Base-by-base conservation (phyloP, 1,284 basidiomycete genomes). In the Ganoderma boninense region DNA sequence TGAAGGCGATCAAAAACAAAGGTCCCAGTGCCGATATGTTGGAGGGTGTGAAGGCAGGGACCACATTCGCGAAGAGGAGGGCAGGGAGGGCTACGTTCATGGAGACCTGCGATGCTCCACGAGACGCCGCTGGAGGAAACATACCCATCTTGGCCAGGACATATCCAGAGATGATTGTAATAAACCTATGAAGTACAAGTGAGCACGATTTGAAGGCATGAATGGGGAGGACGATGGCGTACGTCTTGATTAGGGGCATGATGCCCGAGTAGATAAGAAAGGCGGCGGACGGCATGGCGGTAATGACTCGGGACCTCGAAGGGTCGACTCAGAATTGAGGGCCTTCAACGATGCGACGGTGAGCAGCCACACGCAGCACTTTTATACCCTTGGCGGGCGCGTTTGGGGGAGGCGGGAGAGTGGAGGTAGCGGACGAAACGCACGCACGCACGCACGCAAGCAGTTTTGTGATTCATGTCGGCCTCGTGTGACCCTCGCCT, bases 31-130 rank as follows among this genome's bases (percentile, higher is more conserved):
- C 81, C 3, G 81, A 79, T 32, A 82, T 75, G 68, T 84, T 46
- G 16, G 79, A 72, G 1, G 80, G 77, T 0, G 81, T 83, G 71
- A 84, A 84, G 0, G 82, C 82, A 13, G 82, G 82, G 13, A 84
- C 79, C 60, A 84, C 80, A 70, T 79, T 84, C n/a, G 83, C 76
- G 71, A 84, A 84, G 7, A 84, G 80, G 10, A 84, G 78, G 1
- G 77, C 76, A 20, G 83, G 83, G 6, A 84, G 73, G 16, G 82
- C 79, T 18, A 84, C 69, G 73, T 82, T 83, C 81, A 84, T 82
- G n/a, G 80, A 77, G 43, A 84, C 76, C 64, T 82, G 80, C 5
- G 83, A 83, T 3, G 82, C 80, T 2, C 83, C 82, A 38, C 78
- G 75, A 11, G 81, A 78, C 4, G 82, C 83, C 13, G 80, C 79